Base-by-base conservation (phyloP, 202 grass and related monocot genomes). In the Miscanthus sacchariflorus region DNA sequence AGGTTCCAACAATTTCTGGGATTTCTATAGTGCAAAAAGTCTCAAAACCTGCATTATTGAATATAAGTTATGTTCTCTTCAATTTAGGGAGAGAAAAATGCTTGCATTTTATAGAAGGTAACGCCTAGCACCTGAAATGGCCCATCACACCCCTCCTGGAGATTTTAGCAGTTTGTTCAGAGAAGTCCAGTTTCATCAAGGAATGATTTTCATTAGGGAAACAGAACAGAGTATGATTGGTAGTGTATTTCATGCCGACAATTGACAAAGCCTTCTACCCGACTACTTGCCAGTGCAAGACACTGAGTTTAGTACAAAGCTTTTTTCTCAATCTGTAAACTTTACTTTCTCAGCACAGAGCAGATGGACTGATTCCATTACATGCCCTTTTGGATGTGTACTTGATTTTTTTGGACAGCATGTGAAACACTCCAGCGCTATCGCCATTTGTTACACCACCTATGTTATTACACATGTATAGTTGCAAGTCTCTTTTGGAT, bases 41-140 rank as follows among this genome's bases (percentile, higher is more conserved):
- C 59, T 81, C 13, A 87, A 80, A 77, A 12, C 43, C 13, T 84
- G 45, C 38, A 80, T 84, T 61, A 87, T 84, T 35, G 44, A 72
- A 49, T n/a, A 70, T 54, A 80, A 84, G 43, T 73, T 81, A 81
- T 86, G 5, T 19, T 81, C 70, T 84, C 27, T 88, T 77, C 24
- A 61, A 9, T 83, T 9, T 11, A 27, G 15, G 38, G 42, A 75
- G 69, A 52, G 17, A 77, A 63, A n/a, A 74, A 7, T 80, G 19
- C 30, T 35, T 81, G 24, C 7, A 25, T 56, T 81, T 40, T 69
- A 2, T 19, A 36, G 30, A 24, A 44, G n/a, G 35, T 72, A 81
- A 42, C 2, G 45, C 15, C 30, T 78, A 52, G 38, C 70, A 72
- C 52, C 45, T 82, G 67, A 71, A 82, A 71, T 70, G 68, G 50